These are phyloP conservation scores for Cercospora sojina DNA, from an alignment of 2,329 filamentous ascomycete species.

Conservation along the genomic window DNA sequence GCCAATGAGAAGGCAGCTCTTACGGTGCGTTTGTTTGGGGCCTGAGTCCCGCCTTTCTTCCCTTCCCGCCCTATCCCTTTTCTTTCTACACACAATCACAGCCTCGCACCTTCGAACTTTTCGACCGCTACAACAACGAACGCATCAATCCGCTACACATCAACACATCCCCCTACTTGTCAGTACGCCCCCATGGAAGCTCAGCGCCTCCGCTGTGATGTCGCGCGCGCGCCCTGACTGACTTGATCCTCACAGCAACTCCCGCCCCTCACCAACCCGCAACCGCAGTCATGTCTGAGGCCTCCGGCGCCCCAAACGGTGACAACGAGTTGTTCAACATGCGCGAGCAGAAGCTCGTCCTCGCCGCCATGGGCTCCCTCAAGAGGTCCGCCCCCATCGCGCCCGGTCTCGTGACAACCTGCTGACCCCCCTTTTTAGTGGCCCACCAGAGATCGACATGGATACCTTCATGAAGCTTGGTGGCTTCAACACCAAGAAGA, in stretches of 20 bases:
- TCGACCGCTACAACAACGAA: constrained; percentile 3
- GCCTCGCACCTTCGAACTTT: background rate
- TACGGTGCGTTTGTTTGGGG: background rate
- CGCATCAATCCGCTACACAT: background rate
- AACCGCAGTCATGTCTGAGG: constrained; percentile 18
- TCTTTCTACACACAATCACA: constrained; percentile 12
- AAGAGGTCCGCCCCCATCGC: constrained; percentile 24
- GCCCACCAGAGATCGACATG: constrained; percentile 38
- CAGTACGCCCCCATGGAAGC: background rate
- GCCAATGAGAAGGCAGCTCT: background rate
- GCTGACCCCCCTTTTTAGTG: constrained; percentile 10
- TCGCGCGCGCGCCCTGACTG: background rate
- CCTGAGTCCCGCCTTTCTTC: background rate
- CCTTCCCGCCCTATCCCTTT: constrained; percentile 6
- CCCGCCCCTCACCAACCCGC: background rate
- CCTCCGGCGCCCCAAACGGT: constrained; percentile 7
- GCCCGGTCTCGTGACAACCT: background rate
- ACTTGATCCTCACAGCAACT: constrained; percentile 3
- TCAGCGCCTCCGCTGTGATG: background rate
- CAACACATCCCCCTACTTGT: constrained; percentile 1
- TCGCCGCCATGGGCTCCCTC: constrained; percentile 34
- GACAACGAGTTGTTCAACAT: constrained; percentile 29
- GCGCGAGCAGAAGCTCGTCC: constrained; percentile 34
- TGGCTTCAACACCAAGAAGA: constrained; percentile 37
- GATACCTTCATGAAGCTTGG: constrained; percentile 30